Conservation (phyloP, 2,329 filamentous ascomycete genomes). For the Talaromyces sp. region DNA sequence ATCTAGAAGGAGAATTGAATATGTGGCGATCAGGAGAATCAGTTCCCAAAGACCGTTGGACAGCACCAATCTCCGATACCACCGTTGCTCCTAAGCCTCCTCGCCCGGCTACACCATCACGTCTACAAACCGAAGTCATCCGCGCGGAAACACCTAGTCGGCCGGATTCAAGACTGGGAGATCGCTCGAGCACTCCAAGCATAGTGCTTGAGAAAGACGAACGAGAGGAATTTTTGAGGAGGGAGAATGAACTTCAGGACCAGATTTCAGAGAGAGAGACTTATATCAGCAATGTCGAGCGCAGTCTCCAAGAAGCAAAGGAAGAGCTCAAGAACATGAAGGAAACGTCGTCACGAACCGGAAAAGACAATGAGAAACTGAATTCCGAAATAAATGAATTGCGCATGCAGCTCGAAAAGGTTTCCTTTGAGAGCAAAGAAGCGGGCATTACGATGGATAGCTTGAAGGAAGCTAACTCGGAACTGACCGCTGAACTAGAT, state of each 20-base stretch:
- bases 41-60: slow-evolving; percentile 88
- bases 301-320: slow-evolving; percentile 73
- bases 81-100: slow-evolving; percentile 43
- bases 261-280: slow-evolving; percentile 91
- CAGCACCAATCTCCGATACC: slow-evolving; percentile 58
- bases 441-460: slow-evolving; percentile 96
- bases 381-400: slow-evolving; percentile 83
- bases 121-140: slow-evolving; percentile 33
- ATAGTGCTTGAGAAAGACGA: slow-evolving; percentile 92
- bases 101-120: slow-evolving; percentile 37
- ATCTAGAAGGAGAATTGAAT: slow-evolving; percentile 77
- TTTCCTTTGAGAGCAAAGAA: slow-evolving; percentile 95
- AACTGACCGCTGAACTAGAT: slow-evolving; percentile 86
- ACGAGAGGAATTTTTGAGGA: slow-evolving; percentile 86
- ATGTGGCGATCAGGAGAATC: slow-evolving; percentile 82
- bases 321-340: slow-evolving; percentile 82
- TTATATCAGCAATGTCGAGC: slow-evolving; percentile 71
- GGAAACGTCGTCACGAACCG: slow-evolving; percentile 75
- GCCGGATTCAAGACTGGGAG: slow-evolving; percentile 64
- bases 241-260: slow-evolving; percentile 96
- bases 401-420: slow-evolving; percentile 93
- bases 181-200: slow-evolving; percentile 81
- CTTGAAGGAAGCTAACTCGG: slow-evolving; percentile 89
- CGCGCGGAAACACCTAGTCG: slow-evolving; percentile 57
- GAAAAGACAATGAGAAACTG: slow-evolving; percentile 85